Percentiles rank a stretch among this genome's conserved stretches.
These are phyloP conservation scores for Globisporangium paddicum DNA, from an alignment of 352 stramenopile species.

Conservation along the genomic window DNA sequence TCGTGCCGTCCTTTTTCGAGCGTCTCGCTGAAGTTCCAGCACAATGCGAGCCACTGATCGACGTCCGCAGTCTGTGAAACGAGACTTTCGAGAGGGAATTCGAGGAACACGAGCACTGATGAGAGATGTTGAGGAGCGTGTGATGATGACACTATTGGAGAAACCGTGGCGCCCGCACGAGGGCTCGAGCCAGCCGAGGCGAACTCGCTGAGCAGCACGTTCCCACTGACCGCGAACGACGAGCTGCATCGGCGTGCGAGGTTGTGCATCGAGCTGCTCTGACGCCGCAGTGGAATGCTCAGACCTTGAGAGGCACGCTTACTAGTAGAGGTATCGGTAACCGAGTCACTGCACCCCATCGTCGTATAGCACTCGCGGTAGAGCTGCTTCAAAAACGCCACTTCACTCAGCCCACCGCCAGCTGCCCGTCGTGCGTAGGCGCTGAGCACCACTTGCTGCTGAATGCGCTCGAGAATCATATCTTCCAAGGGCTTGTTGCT, in stretches of 20 bases:
- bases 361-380: slow-evolving; percentile 2
- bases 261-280: slow-evolving; percentile 1
- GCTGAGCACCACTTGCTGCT: slow-evolving; percentile 5
- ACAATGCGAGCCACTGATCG: slow-evolving; percentile 10
- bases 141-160: too few species aligned
- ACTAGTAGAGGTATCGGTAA: too few species aligned
- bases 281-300: not conserved
- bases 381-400: not conserved
- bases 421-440: not conserved
- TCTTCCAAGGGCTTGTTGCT: not conserved
- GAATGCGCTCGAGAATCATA: slow-evolving; percentile 2
- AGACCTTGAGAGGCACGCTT: too few species aligned
- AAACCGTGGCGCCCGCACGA: not conserved
- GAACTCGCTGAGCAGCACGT: not conserved
- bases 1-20: slow-evolving; percentile 4
- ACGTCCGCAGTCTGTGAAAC: not conserved
- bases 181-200: not conserved
- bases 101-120: not conserved
- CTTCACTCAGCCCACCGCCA: not conserved
- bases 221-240: not conserved
- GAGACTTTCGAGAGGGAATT: slow-evolving; percentile 8
- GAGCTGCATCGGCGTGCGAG: not conserved
- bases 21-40: slow-evolving; percentile 6
- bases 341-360: too few species aligned
- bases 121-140: not conserved